Conservation (phyloP, 345 rosid genomes). For the Salix brachista region DNA sequence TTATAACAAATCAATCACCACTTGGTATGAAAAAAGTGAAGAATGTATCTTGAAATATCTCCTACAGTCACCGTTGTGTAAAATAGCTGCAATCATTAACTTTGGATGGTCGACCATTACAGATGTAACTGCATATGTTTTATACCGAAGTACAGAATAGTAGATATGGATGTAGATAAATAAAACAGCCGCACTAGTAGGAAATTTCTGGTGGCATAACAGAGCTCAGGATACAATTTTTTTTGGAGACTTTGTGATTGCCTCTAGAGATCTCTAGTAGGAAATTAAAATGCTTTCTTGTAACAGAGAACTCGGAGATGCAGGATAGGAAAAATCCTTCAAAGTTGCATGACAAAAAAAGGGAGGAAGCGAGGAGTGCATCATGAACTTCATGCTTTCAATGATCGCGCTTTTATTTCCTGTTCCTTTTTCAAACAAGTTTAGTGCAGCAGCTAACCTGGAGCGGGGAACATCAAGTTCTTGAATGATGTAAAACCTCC, state of each 20-base stretch:
- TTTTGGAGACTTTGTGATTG: neutral
- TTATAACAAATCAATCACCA: too few relatives aligned
- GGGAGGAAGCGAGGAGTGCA: neutral
- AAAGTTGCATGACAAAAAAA: neutral
- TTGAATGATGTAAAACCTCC: slow-evolving; percentile 82
- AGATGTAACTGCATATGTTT: too few relatives aligned
- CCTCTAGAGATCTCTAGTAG: neutral
- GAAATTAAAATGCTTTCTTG: neutral
- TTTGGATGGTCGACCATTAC: too few relatives aligned
- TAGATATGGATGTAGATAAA: too few relatives aligned
- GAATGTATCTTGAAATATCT: too few relatives aligned
- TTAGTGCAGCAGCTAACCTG: slow-evolving; percentile 33
- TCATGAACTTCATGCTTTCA: neutral
- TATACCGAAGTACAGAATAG: too few relatives aligned
- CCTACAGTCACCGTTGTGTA: too few relatives aligned
- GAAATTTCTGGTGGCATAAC: neutral
- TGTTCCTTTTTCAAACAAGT: neutral
- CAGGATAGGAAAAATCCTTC: neutral
- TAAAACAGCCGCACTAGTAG: too few relatives aligned
- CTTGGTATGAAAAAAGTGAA: too few relatives aligned
- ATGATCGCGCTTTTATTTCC: neutral
- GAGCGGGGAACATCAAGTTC: slow-evolving; percentile 44
- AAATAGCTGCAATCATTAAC: too few relatives aligned
- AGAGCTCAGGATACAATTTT: neutral
- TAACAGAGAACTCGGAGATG: neutral